A percentile compares a stretch with the other conserved stretches of the same genome.
These are phyloP conservation scores for Aspergillus novofumigatus DNA, from an alignment of 2,329 filamentous ascomycete species.

Conservation along the genomic window DNA sequence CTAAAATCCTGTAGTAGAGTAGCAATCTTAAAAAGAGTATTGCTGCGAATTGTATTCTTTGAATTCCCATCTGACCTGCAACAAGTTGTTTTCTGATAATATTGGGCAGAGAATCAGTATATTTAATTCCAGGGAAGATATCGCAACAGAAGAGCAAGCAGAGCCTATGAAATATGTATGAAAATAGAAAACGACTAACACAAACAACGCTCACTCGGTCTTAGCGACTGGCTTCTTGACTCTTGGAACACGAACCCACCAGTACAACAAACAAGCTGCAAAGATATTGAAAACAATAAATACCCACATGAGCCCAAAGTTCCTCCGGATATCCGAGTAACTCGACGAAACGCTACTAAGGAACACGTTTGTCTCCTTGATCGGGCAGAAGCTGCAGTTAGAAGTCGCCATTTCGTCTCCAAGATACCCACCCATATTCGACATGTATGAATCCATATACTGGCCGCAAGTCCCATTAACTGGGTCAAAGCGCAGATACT, in stretches of 20 bases:
- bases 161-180: too few species aligned
- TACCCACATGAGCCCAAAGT: constrained; percentile 6
- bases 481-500: not conserved
- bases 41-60: too few species aligned
- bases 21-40: too few species aligned
- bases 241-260: not conserved
- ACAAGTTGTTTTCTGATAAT: too few species aligned
- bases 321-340: not conserved
- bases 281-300: constrained; percentile 26
- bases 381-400: not conserved
- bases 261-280: constrained; percentile 4
- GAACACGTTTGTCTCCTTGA: not conserved
- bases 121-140: too few species aligned
- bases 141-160: too few species aligned
- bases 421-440: not conserved
- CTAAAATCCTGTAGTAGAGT: too few species aligned
- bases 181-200: too few species aligned
- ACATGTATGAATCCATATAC: not conserved
- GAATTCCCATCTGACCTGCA: too few species aligned
- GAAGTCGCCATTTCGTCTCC: not conserved
- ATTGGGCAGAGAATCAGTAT: too few species aligned
- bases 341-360: not conserved
- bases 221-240: not conserved
- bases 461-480: not conserved
- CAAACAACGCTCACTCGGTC: too few species aligned